Evolutionary conservation across 441 rosid genomes (phyloP).

Genomic region (Gossypium gossypioides): DNA sequence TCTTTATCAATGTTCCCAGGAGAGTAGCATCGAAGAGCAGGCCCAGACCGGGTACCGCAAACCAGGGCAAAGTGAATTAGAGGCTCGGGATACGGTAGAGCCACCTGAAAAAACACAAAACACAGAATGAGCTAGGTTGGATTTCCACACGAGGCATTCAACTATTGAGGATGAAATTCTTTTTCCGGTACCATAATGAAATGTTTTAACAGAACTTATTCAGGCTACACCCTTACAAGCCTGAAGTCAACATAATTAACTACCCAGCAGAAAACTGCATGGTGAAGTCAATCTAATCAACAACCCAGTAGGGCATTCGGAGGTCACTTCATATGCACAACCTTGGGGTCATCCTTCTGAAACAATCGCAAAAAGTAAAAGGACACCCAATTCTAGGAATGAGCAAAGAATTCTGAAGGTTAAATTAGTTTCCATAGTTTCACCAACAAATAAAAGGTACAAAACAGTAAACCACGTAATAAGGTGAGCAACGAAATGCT

Average conservation of each 20-base stretch:
- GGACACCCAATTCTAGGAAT: background rate
- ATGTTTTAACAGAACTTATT: background rate
- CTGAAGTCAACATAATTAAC: background rate
- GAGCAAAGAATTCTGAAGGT: background rate
- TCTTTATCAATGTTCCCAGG: conserved; percentile 67
- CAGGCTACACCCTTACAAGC: background rate
- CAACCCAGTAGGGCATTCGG: background rate
- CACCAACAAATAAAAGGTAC: background rate
- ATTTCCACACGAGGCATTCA: background rate
- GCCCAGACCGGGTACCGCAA: conserved; percentile 71
- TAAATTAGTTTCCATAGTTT: background rate
- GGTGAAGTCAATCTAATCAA: background rate
- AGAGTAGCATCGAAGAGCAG: conserved; percentile 61
- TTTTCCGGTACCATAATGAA: background rate
- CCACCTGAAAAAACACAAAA: conserved; percentile 28
- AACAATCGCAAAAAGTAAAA: background rate
- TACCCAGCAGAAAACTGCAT: background rate
- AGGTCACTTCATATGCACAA: background rate
- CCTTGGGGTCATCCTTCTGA: background rate
- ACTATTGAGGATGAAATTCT: background rate
- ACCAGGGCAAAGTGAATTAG: conserved; percentile 65
- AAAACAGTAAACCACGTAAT: background rate
- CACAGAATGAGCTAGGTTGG: background rate
- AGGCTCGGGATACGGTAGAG: conserved; percentile 56
- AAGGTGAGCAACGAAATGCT: background rate